A percentile compares a stretch with the other conserved stretches of the same genome.
These are phyloP conservation scores for Kitagawia praeruptora DNA, from an alignment of 129 eudicot genomes.

Conservation along the genomic window DNA sequence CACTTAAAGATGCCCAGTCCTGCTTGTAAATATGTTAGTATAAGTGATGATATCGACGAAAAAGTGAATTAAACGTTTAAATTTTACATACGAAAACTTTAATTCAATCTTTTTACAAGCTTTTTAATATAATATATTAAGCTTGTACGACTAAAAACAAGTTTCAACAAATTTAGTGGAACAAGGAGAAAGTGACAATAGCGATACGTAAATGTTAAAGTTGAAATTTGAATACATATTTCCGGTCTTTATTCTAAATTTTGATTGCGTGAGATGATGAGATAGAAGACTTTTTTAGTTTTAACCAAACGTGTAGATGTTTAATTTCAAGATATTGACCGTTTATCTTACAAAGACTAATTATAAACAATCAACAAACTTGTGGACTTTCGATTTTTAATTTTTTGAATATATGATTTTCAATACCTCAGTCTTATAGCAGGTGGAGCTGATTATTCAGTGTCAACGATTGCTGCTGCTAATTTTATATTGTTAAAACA, in stretches of 20 bases:
- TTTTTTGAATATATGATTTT: background rate
- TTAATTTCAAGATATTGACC: background rate
- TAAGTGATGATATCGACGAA: background rate
- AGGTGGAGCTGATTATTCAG: background rate
- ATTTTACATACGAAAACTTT: background rate
- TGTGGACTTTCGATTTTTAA: background rate
- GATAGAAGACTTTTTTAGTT: background rate
- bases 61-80: background rate
- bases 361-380: background rate
- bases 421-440: background rate
- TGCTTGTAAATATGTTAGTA: background rate
- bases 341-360: constrained; percentile 3
- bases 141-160: background rate
- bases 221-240: background rate
- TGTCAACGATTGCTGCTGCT: constrained; percentile 1
- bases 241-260: background rate
- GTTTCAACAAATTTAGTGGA: background rate
- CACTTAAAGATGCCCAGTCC: background rate
- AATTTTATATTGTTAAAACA: background rate
- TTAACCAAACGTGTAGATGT: background rate
- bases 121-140: background rate
- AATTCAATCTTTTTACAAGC: background rate
- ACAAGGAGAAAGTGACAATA: background rate
- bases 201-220: background rate
- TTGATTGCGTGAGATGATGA: background rate